Evolutionary conservation across 1,284 basidiomycete genomes (phyloP), one percentile per base, ranked within the genome.

Genomic region (Papiliotrema fonsecae): DNA sequence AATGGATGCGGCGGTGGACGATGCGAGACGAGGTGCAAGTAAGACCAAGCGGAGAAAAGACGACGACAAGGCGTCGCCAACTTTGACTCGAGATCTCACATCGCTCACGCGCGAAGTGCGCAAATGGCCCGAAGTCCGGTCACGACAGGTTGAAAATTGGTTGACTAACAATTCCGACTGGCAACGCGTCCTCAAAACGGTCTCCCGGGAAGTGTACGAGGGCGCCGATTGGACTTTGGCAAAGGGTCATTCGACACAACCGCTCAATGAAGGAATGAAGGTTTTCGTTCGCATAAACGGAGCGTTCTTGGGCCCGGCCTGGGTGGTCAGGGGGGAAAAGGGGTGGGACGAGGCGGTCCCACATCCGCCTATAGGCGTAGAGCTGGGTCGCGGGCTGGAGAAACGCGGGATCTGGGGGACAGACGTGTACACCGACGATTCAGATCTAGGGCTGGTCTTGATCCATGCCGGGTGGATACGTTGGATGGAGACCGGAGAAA

Each of bases 371-470:
- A 48, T 46, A 6, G 47, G 42, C 2, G 51, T 56, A 10, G 57
- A 60, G 4, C 55, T 60, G 13, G 59, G 55, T 10, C 50, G 48
- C 31, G 52, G 48, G 27, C 18, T 52, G 51, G 49, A 47, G 32
- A 6, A 54, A 68, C 25, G 64, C 77, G 30, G 67, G 73, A 35
- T 79, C 27, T 80, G 79, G 79, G 79, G 79, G 6, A 79, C 78
- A 3, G 79, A 80, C 47, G 77, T 80, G 32, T 81, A 80, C 58
- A 80, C 79, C n/a, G 79, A 81, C 61, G 79, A 81, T 59, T 80
- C 78, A 24, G 78, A 80, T 57, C 67, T 79, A 5, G 67, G 79
- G 1, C 73, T 75, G 14, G 72, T 80, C 42, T 73, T 77, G 27
- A 61, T 80, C 4, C 79, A 81, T 58, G 75, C 76, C 1, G 79